These are phyloP conservation scores for Citrullus colocynthis DNA, from an alignment of 306 rosid species.

Conservation along the genomic window DNA sequence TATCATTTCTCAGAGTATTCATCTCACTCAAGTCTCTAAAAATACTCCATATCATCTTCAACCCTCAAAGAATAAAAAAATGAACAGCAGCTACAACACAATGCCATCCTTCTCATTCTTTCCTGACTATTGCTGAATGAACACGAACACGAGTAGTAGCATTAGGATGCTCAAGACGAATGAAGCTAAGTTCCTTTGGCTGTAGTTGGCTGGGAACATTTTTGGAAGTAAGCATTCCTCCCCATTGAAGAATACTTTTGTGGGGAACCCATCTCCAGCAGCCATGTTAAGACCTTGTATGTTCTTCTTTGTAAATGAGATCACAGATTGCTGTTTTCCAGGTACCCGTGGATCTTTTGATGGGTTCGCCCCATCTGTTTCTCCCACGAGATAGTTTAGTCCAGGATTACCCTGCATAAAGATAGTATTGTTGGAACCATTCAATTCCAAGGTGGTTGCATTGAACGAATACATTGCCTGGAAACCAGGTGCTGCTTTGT, in stretches of 20 bases:
- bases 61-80: slow-evolving; percentile 28
- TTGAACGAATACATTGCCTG: slow-evolving; percentile 91
- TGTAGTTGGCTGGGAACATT: slow-evolving; percentile 36
- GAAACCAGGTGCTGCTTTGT: slow-evolving; percentile 66
- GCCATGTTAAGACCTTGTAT: slow-evolving; percentile 53
- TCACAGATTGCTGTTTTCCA: slow-evolving; percentile 90
- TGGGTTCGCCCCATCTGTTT: slow-evolving; percentile 59
- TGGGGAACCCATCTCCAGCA: slow-evolving; percentile 75
- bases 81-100: slow-evolving; percentile 16
- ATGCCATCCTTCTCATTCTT: background rate
- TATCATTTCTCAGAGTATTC: background rate
- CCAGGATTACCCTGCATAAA: slow-evolving; percentile 70
- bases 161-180: slow-evolving; percentile 17
- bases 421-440: slow-evolving; percentile 51
- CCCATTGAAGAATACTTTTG: slow-evolving; percentile 80
- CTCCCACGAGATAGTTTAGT: slow-evolving; percentile 77
- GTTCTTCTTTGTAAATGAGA: slow-evolving; percentile 76
- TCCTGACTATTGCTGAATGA: slow-evolving; percentile 25
- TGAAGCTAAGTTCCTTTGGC: slow-evolving; percentile 19
- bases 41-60: background rate
- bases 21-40: background rate
- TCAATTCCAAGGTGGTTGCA: slow-evolving; percentile 30
- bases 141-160: slow-evolving; percentile 20
- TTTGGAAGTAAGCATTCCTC: slow-evolving; percentile 87
- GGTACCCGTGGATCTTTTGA: slow-evolving; percentile 73